phyloP scores from a whole-genome alignment of 768 basidiomycete genomes.

The Mycena belliarum region DNA sequence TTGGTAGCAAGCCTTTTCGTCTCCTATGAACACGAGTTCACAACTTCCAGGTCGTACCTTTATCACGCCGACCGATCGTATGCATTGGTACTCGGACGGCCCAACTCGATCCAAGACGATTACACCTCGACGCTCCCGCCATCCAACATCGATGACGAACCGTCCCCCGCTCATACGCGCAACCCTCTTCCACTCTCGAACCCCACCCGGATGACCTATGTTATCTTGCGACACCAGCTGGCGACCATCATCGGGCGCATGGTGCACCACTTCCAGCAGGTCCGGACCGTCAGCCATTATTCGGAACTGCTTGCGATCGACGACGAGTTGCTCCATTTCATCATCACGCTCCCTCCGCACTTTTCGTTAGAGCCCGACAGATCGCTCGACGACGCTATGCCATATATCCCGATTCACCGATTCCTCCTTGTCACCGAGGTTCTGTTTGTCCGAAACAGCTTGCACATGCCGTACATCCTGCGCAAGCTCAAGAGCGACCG shows the following conservation, averaged over 20 bases:
- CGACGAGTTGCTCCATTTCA: conserved; percentile 79
- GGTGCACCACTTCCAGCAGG: conserved; percentile 91
- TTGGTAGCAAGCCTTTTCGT: conserved; percentile 52
- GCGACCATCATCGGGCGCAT: conserved; percentile 87
- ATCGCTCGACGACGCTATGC: conserved; percentile 65
- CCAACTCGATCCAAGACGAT: conserved; percentile 85
- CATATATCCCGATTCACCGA: conserved; percentile 78
- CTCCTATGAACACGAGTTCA: background rate
- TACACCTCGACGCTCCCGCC: conserved; percentile 84
- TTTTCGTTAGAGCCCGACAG: conserved; percentile 77
- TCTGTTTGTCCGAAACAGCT: conserved; percentile 78
- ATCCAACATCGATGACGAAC: conserved; percentile 69
- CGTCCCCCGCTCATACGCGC: conserved; percentile 42
- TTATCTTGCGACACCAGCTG: conserved; percentile 81
- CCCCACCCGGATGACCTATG: conserved; percentile 86
- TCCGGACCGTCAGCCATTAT: conserved; percentile 76
- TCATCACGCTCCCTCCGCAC: conserved; percentile 75
- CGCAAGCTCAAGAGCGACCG: conserved; percentile 78
- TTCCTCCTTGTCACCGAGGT: conserved; percentile 90
- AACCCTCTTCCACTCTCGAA: conserved; percentile 60
- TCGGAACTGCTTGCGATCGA: conserved; percentile 81
- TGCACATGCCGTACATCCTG: conserved; percentile 87
- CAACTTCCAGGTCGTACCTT: conserved; percentile 68
- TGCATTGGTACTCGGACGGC: conserved; percentile 87
- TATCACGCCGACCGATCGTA: conserved; percentile 95